Percentiles rank a stretch among this genome's conserved stretches.
Conservation (phyloP, 805 yeast genomes). For the Brettanomyces anomalus region DNA sequence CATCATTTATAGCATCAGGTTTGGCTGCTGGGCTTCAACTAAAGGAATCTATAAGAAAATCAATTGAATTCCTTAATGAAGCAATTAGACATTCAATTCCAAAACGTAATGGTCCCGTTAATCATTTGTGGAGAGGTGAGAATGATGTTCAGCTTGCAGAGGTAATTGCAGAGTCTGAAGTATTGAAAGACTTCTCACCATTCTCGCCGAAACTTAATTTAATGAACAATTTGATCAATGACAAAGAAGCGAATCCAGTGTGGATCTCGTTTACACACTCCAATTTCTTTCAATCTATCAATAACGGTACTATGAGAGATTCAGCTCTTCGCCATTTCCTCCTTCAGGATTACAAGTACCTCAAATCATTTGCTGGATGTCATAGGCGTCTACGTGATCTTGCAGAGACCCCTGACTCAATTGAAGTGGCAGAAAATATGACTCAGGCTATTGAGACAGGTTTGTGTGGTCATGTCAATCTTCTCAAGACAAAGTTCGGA, state of each 20-base stretch:
- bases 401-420: constrained; percentile 47
- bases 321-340: constrained; percentile 29
- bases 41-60: constrained; percentile 41
- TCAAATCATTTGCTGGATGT: constrained; percentile 55
- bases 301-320: constrained; percentile 2
- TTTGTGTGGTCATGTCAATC: constrained; percentile 1
- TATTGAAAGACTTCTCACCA: constrained; percentile 3
- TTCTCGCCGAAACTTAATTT: constrained; percentile 10
- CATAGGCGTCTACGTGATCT: constrained; percentile 57
- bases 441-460: background rate
- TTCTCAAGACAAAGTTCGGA: background rate
- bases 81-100: constrained; percentile 42
- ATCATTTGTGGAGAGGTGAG: constrained; percentile 38
- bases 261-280: constrained; percentile 58
- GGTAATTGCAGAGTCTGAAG: no score
- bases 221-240: constrained; percentile 41
- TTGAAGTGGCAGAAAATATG: constrained; percentile 21
- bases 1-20: constrained; percentile 70
- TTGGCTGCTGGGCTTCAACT: constrained; percentile 47
- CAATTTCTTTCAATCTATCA: constrained; percentile 36
- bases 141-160: background rate
- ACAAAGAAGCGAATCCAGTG: constrained; percentile 41
- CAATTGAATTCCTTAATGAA: constrained; percentile 56
- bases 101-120: constrained; percentile 56
- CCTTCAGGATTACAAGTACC: constrained; percentile 61